Evolutionary conservation across 202 grass and related monocot genomes (phyloP).

Genomic region (Zoysia matrella): DNA sequence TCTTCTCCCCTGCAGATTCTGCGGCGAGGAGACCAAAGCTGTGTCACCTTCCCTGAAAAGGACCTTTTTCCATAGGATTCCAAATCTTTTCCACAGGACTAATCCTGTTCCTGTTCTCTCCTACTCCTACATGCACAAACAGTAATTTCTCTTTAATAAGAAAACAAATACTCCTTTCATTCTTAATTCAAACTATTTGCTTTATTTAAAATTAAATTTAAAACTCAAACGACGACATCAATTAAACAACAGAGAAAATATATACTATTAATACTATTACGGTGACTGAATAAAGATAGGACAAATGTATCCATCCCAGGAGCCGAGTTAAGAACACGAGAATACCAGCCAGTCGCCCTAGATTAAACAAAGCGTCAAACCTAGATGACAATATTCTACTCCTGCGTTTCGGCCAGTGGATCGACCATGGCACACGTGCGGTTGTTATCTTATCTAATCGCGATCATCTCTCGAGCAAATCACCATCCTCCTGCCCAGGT

Average conservation of each 20-base stretch:
- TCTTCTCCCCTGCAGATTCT: background rate
- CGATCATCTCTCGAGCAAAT: slow-evolving; percentile 16
- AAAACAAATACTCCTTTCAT: background rate
- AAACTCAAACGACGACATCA: too few relatives aligned
- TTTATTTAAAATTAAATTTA: too few relatives aligned
- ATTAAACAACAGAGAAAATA: too few relatives aligned
- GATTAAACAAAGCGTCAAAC: background rate
- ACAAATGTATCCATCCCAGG: background rate
- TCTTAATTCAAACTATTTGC: too few relatives aligned
- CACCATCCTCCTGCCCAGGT: background rate
- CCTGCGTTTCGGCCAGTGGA: background rate
- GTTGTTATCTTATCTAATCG: background rate
- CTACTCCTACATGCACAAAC: background rate
- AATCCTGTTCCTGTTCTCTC: background rate
- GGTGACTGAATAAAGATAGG: background rate
- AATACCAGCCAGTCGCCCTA: background rate
- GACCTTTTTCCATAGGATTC: too few relatives aligned
- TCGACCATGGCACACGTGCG: slow-evolving; percentile 44
- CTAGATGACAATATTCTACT: slow-evolving; percentile 15
- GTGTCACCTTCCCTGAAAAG: slow-evolving; percentile 22
- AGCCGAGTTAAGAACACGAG: background rate
- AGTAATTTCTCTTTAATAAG: background rate
- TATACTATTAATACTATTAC: too few relatives aligned
- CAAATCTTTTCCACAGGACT: slow-evolving; percentile 21
- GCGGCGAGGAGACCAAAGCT: slow-evolving; percentile 7